Conservation (phyloP, 2,329 filamentous ascomycete species). For the Botryotinia narcissicola region DNA sequence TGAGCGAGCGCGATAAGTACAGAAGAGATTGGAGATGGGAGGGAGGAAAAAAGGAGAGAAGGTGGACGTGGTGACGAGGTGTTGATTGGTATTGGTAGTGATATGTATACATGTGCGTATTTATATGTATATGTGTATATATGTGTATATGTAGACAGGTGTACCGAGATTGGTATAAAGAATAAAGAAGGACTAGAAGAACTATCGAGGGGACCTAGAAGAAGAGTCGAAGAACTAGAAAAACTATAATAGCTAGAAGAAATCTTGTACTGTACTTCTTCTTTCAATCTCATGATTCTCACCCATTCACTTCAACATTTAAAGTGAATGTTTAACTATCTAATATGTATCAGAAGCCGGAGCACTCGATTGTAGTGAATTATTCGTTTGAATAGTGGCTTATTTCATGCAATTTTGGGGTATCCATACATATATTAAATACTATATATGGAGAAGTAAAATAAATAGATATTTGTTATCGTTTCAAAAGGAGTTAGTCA, state of each 20-base stretch:
- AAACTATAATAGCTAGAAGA: neutral
- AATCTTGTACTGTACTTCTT: too few relatives aligned
- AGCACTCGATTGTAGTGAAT: too few relatives aligned
- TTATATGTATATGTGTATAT: accelerated
- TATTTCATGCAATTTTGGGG: neutral
- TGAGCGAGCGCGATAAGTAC: neutral
- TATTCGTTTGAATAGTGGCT: neutral
- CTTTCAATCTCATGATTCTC: too few relatives aligned
- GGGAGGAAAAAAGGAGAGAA: too few relatives aligned
- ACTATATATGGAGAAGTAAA: neutral
- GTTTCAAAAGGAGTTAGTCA: neutral
- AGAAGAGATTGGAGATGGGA: neutral
- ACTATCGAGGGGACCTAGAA: neutral
- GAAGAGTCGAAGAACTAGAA: neutral
- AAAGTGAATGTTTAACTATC: neutral
- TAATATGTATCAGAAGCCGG: too few relatives aligned
- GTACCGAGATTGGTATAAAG: neutral
- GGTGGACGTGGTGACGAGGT: too few relatives aligned
- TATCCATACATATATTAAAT: neutral
- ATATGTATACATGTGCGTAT: too few relatives aligned
- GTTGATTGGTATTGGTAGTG: neutral
- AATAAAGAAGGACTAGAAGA: neutral
- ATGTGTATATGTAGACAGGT: too few relatives aligned
- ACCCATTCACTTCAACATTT: neutral
- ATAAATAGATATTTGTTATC: neutral